These are phyloP conservation scores for Bonia amplexicaulis DNA, from an alignment of 176 grass and related monocot species.

Conservation along the genomic window DNA sequence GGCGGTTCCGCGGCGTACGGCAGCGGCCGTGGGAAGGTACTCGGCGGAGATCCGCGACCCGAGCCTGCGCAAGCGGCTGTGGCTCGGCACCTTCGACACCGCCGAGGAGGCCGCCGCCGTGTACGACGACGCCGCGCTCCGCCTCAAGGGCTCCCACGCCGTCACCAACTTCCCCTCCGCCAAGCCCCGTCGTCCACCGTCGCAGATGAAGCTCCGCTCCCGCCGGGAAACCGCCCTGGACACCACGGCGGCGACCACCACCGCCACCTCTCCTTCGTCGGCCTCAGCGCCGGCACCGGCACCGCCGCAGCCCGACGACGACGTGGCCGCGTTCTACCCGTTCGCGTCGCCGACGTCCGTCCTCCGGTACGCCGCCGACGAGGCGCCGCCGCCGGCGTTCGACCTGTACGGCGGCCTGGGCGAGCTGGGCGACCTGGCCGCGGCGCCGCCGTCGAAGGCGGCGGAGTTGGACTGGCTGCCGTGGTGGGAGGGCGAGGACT, in stretches of 20 bases:
- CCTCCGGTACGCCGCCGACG: slow-evolving; percentile 21
- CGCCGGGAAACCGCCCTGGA: neutral
- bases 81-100: slow-evolving; percentile 91
- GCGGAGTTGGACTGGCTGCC: slow-evolving; percentile 48
- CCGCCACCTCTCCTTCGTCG: neutral
- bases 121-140: slow-evolving; percentile 56
- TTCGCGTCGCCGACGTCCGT: slow-evolving; percentile 49
- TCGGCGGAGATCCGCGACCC: slow-evolving; percentile 73
- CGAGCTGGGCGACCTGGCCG: slow-evolving; percentile 23
- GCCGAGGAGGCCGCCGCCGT: slow-evolving; percentile 77
- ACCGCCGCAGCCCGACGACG: neutral
- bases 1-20: slow-evolving; percentile 51
- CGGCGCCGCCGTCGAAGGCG: neutral
- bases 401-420: slow-evolving; percentile 33
- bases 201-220: neutral
- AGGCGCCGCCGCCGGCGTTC: neutral
- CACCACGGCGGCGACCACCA: neutral
- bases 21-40: slow-evolving; percentile 53
- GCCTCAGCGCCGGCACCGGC: neutral
- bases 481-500: slow-evolving; percentile 44
- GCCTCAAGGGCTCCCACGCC: slow-evolving; percentile 43
- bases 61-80: slow-evolving; percentile 47
- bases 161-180: slow-evolving; percentile 37
- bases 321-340: neutral
- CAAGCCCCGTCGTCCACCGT: neutral